Conservation (phyloP, 371 early-diverging fungal species). For the Rhizopus microsporus region DNA sequence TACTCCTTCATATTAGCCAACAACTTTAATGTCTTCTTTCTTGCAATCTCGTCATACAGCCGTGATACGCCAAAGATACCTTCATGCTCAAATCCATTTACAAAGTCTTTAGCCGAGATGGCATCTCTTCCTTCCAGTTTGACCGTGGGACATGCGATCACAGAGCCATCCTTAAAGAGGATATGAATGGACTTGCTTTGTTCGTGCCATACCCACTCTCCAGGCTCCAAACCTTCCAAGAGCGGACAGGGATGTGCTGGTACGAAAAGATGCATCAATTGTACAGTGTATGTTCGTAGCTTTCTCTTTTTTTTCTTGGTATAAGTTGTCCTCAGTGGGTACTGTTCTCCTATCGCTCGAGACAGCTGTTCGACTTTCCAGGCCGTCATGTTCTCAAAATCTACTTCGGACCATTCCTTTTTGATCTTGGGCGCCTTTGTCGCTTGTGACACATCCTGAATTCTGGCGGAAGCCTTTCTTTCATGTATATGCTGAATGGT, state of each 20-base stretch:
- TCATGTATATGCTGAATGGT: conserved; percentile 63
- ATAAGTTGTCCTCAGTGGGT: conserved; percentile 14
- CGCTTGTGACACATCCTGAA: conserved; percentile 66
- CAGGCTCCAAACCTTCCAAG: conserved; percentile 37
- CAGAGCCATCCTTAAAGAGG: conserved; percentile 43
- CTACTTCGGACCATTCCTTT: conserved; percentile 58
- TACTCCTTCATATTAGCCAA: background rate
- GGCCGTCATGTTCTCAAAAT: conserved; percentile 66
- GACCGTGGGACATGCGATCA: conserved; percentile 41
- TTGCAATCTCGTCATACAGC: background rate
- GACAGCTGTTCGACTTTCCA: conserved; percentile 63
- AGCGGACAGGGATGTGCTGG: conserved; percentile 18
- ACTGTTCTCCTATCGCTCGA: conserved; percentile 76
- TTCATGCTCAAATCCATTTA: conserved; percentile 68
- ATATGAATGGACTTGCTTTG: conserved; percentile 42
- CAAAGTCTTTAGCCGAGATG: conserved; percentile 67
- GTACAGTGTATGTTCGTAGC: conserved; percentile 18
- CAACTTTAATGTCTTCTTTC: background rate
- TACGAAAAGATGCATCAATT: conserved; percentile 29
- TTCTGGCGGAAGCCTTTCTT: conserved; percentile 50
- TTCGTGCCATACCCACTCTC: conserved; percentile 47
- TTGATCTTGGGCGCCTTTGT: conserved; percentile 78
- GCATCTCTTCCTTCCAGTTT: conserved; percentile 66
- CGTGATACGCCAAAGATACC: conserved; percentile 9
- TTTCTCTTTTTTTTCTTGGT: conserved; percentile 18